Base-by-base conservation (phyloP, 2,329 filamentous ascomycete genomes). In the Alternaria gaisen region DNA sequence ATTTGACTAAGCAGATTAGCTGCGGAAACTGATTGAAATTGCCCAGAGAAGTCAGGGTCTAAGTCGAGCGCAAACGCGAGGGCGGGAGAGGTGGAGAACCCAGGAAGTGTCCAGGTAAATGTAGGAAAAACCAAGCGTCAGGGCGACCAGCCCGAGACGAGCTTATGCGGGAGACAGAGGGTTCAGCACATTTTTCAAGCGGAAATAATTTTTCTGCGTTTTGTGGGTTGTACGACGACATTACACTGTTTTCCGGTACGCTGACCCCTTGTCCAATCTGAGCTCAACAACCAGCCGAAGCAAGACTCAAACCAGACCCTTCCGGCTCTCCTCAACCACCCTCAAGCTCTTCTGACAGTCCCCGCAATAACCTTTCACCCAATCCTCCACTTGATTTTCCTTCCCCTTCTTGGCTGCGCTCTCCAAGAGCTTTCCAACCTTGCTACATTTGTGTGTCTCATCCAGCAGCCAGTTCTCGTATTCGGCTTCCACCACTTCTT, bases 391-490 rank as follows among this genome's bases (percentile, higher is more conserved):
- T 38, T 84, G 82, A 51, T 81, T 75, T 26, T 76, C 75, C 28
- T 71, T 72, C 10, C 74, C 74, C 44, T 71, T 74, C 71, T 85
- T 78, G 32, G 73, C 73, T 26, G 58, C 61, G 41, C 65, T 64
- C 20, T 67, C 57, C 11, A 86, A 73, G 68, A 88, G 78, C 14
- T 73, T 75, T 41, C 84, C 83, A 8, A 88, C 77, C 72, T 90
- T 86, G 58, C 87, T 87, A 77, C 95, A 99, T 50, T 91, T 87
- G 34, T 84, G 79, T 65, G 88, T 90, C 80, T 99, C 95, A 67
- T 92, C 90, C 3, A 86, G 80, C 30, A 98, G 85, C 94, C 94
- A 99, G 65, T 92, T 91, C 81, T 97, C 94, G 90, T 93, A 99
- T 78, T 97, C 94, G 0, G 91, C 90, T 72, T 88, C 87, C 55